These are phyloP conservation scores for Linaria vulgaris DNA, from an alignment of 257 asterid genomes.

Conservation along the genomic window DNA sequence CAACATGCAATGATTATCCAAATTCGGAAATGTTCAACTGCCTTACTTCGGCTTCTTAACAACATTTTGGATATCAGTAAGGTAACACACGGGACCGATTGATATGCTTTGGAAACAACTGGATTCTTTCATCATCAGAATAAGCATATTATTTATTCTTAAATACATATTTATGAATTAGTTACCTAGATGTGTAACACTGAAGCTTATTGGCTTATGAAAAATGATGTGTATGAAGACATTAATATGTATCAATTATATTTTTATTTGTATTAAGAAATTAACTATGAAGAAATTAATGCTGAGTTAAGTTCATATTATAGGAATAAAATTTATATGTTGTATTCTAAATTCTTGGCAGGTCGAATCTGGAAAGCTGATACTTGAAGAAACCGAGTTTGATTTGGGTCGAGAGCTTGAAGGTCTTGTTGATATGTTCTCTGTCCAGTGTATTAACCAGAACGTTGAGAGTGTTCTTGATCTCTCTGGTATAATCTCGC, in stretches of 20 bases:
- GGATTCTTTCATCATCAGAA: no score
- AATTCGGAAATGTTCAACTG: slow-evolving; percentile 89
- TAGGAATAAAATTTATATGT: not conserved
- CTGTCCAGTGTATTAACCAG: slow-evolving; percentile 88
- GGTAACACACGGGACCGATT: slow-evolving; percentile 41
- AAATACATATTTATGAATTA: no score
- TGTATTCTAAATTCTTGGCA: slow-evolving; percentile 29
- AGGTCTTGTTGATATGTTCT: slow-evolving; percentile 90
- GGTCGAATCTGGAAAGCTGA: slow-evolving; percentile 94
- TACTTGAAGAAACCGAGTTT: slow-evolving; percentile 85
- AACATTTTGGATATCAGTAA: slow-evolving; percentile 93
- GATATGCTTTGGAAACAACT: no score
- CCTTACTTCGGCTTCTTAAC: slow-evolving; percentile 85
- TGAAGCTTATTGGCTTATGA: no score
- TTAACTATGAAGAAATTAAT: no score
- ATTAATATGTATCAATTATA: no score
- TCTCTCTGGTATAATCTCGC: slow-evolving; percentile 60
- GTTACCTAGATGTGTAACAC: no score
- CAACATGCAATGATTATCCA: slow-evolving; percentile 76
- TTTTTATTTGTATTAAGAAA: no score
- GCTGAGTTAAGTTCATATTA: not conserved
- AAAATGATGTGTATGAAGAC: no score
- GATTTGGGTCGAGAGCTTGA: slow-evolving; percentile 90
- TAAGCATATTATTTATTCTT: no score
- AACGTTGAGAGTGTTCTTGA: slow-evolving; percentile 84